Base-by-base conservation (phyloP, 306 rosid species). In the Argentina anserina region DNA sequence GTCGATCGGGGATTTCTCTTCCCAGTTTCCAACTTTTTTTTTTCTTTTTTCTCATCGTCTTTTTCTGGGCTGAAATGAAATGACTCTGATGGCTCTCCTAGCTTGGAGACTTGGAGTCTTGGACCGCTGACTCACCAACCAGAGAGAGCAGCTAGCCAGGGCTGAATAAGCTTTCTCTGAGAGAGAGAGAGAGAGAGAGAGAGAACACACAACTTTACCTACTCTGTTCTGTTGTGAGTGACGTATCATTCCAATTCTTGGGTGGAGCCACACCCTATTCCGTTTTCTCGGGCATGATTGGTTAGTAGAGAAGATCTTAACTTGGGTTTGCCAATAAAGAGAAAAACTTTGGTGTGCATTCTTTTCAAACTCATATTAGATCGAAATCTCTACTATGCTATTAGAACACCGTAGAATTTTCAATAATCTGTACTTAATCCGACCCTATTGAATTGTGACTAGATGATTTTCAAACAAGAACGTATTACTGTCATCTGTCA, bases 91-190 rank as follows among this genome's bases (percentile, higher is more conserved):
- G 71, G 78, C 28, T 21, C 58, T 52, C 58, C 81, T 60, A 60
- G 76, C 60, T 60, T n/a, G n/a, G n/a, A n/a, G n/a, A n/a, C n/a
- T n/a, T n/a, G n/a, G n/a, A n/a, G n/a, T n/a, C n/a, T 78, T 71
- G 66, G 78, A 69, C 82, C 86, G 75, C 81, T 71, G 67, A 78
- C 80, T 75, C 71, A 65, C 75, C 77, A 79, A 80, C 75, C 81
- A 60, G 37, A 31, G 33, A 5, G 40, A 49, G 11, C 56, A 26
- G 31, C 61, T 5, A 56, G 31, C 14, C 28, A 53, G 14, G 62
- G 28, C 26, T 50, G 7, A 7, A 0, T 53, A 9, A 1, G 37
- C 63, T 26, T 11, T n/a, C n/a, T n/a, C n/a, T n/a, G n/a, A 7
- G 15, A 21, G 59, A 9, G 59, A 52, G 59, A 52, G 58, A 52